These are phyloP conservation scores for Aureoboletus auriporus DNA, from an alignment of 768 basidiomycete genomes.

Conservation along the genomic window DNA sequence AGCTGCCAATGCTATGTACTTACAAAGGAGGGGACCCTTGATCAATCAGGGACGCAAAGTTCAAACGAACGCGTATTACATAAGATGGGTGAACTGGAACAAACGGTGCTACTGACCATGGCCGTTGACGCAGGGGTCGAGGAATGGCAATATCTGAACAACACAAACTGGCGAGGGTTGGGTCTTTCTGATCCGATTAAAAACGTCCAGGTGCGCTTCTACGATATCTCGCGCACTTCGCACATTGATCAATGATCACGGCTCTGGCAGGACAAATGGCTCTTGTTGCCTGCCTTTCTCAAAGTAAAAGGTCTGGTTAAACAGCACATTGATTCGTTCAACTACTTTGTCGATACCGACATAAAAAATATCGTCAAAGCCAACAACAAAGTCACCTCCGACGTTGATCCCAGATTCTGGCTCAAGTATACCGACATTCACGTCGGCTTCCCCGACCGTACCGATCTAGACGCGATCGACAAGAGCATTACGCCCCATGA, in stretches of 20 bases:
- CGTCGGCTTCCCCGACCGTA: slow-evolving; percentile 88
- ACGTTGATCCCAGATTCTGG: slow-evolving; percentile 95
- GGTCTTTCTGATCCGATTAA: slow-evolving; percentile 89
- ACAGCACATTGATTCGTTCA: slow-evolving; percentile 98
- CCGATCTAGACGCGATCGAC: slow-evolving; percentile 75
- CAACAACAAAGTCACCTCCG: slow-evolving; percentile 91
- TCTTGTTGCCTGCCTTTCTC: slow-evolving; percentile 91
- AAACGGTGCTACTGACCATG: slow-evolving; percentile 4
- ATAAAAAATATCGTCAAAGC: slow-evolving; percentile 95
- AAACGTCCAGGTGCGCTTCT: slow-evolving; percentile 72
- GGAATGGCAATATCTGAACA: slow-evolving; percentile 58
- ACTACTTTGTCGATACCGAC: slow-evolving; percentile 96
- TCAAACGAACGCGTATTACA: too few species aligned
- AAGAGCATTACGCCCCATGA: slow-evolving; percentile 92
- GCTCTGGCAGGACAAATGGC: slow-evolving; percentile 88
- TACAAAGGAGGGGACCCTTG: too few species aligned
- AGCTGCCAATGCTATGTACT: too few species aligned
- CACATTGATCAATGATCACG: slow-evolving; percentile 7
- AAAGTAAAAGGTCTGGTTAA: slow-evolving; percentile 98
- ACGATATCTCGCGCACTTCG: background rate
- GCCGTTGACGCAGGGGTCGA: slow-evolving; percentile 27
- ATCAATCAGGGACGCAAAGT: too few species aligned
- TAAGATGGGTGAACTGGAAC: too few species aligned
- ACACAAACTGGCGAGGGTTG: slow-evolving; percentile 67
- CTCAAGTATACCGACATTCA: slow-evolving; percentile 95